phyloP scores from a whole-genome alignment of 1,284 basidiomycete genomes.

The Cutaneotrichosporon cavernicola region DNA sequence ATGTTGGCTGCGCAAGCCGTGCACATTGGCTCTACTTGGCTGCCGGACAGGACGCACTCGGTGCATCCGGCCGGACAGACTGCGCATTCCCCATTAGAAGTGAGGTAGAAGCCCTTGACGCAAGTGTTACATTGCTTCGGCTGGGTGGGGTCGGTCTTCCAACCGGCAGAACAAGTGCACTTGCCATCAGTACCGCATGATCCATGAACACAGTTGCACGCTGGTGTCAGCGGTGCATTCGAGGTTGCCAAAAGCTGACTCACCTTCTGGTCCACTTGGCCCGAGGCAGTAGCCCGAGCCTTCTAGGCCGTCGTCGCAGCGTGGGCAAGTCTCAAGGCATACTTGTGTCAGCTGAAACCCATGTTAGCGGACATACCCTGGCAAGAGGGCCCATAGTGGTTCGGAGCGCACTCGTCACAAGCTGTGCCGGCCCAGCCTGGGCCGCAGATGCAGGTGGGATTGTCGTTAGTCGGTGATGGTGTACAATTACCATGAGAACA shows the following conservation, averaged over 20 bases:
- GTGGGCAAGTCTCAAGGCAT: slow-evolving; percentile 41
- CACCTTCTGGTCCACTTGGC: slow-evolving; percentile 19
- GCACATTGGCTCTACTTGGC: slow-evolving; percentile 29
- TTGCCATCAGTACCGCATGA: slow-evolving; percentile 40
- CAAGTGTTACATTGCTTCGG: slow-evolving; percentile 50
- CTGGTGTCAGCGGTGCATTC: slow-evolving; percentile 26
- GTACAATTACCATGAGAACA: slow-evolving; percentile 38
- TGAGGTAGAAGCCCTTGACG: slow-evolving; percentile 47
- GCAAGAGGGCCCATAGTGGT: slow-evolving; percentile 49
- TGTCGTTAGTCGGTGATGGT: slow-evolving; percentile 1
- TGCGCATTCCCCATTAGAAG: slow-evolving; percentile 45
- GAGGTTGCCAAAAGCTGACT: slow-evolving; percentile 22
- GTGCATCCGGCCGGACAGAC: slow-evolving; percentile 53
- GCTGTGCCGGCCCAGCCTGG: slow-evolving; percentile 38
- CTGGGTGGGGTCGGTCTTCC: slow-evolving; percentile 38
- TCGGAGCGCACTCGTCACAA: slow-evolving; percentile 43
- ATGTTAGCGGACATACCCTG: slow-evolving; percentile 24
- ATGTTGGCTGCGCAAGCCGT: slow-evolving; percentile 40
- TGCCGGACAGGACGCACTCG: slow-evolving; percentile 39
- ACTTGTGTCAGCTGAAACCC: slow-evolving; percentile 26
- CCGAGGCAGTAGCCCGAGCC: slow-evolving; percentile 53
- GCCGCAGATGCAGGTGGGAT: slow-evolving; percentile 31
- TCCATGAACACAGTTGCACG: slow-evolving; percentile 53
- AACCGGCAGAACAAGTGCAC: slow-evolving; percentile 54
- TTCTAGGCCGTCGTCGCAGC: slow-evolving; percentile 51